These are phyloP conservation scores for Penicilliopsis zonata DNA, from an alignment of 495 filamentous ascomycete genomes.

Conservation along the genomic window DNA sequence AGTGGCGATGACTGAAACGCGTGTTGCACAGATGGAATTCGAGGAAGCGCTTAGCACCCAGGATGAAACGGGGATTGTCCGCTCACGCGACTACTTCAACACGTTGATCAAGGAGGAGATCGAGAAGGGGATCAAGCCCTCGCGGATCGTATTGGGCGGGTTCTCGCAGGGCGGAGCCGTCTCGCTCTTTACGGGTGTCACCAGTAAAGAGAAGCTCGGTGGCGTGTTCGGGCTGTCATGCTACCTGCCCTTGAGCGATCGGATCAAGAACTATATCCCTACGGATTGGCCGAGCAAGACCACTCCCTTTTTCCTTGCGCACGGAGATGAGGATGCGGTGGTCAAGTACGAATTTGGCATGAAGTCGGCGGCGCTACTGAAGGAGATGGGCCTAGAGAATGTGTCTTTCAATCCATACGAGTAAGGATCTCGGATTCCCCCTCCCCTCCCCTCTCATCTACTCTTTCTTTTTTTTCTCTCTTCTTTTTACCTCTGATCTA, in stretches of 20 bases:
- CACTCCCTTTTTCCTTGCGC: constrained; percentile 80
- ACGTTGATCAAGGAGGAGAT: constrained; percentile 71
- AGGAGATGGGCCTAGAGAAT: constrained; percentile 49
- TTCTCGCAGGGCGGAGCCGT: constrained; percentile 55
- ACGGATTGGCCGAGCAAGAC: constrained; percentile 57
- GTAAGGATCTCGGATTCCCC: constrained; percentile 34
- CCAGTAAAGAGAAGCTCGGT: constrained; percentile 60
- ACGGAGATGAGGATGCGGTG: constrained; percentile 62
- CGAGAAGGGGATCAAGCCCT: constrained; percentile 66
- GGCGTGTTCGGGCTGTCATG: constrained; percentile 80
- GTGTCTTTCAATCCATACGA: constrained; percentile 67
- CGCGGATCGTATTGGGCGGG: constrained; percentile 71
- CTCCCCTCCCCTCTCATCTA: not conserved
- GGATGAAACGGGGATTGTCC: constrained; percentile 72
- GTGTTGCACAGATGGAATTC: constrained; percentile 21
- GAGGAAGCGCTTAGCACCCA: constrained; percentile 42
- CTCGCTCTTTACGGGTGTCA: constrained; percentile 55
- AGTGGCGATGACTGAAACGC: constrained; percentile 6
- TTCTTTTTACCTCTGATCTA: constrained; percentile 7
- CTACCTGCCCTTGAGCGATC: constrained; percentile 66
- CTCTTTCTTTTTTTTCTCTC: constrained; percentile 1
- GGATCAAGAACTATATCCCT: constrained; percentile 53
- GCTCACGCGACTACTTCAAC: constrained; percentile 64
- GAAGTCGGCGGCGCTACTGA: constrained; percentile 47
- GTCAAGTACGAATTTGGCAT: constrained; percentile 59